Base-by-base conservation (phyloP, 208 protist genomes). In the Leptomonas seymouri region DNA sequence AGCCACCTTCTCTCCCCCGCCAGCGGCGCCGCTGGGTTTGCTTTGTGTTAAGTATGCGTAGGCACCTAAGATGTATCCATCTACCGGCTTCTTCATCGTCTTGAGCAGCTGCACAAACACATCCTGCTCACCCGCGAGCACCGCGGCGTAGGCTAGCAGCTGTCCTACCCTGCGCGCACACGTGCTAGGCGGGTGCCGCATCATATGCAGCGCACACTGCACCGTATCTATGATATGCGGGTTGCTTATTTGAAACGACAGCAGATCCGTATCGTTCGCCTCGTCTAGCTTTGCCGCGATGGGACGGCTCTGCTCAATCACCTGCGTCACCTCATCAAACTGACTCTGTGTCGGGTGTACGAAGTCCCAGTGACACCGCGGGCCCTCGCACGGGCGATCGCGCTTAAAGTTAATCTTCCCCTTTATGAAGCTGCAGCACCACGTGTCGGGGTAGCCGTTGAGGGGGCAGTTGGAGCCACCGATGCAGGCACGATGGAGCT, bases 361-460 rank as follows among this genome's bases (percentile, higher is more conserved):
- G 57, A 90, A 96, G 70, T 89, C 88, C 89, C 91, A 96, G 31
- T 89, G 86, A 56, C 91, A 96, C 18, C 89, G 84, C 30, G 79
- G 74, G 0, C 91, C 91, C 71, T 96, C 91, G 61, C 91, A 96
- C 27, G 91, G 91, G 62, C 93, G 93, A 63, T 96, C 91, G n/a
- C 91, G 84, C 73, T 94, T 94, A 55, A 96, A 96, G 70, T 93
- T 93, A 31, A 96, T 96, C 65, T 96, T 96, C 1, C 91, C 91
- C 55, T 96, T 96, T 63, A 96, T 92, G 53, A 85, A 96, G 60
- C 88, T 94, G 69, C 91, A 96, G 76, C 91, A 96, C 89, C 91
- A 96, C 23, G 65, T 81, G 71, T 96, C 88, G 0, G 91, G 91
- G 73, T 92, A 96, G 14, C 91, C 91, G 76, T 94, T 90, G 16